These are phyloP conservation scores for Sugiyamaella japonica DNA, from an alignment of 1,139 yeast genomes.

Conservation along the genomic window DNA sequence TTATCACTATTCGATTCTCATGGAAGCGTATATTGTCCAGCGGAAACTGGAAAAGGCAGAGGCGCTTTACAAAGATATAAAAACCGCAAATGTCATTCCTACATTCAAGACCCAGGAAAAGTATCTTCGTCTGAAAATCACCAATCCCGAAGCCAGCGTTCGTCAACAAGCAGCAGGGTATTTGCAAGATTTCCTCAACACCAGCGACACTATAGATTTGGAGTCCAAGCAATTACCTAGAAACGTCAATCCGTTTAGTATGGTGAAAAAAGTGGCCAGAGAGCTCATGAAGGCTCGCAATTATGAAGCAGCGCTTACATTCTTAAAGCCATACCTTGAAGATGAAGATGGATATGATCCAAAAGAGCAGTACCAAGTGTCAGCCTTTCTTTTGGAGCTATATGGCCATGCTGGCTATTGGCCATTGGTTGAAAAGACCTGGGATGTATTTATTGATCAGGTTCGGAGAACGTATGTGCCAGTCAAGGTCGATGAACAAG, in stretches of 20 bases:
- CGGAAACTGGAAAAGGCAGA: slow-evolving; percentile 24
- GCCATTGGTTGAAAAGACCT: slow-evolving; percentile 20
- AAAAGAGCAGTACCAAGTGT: slow-evolving; percentile 13
- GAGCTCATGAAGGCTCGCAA: slow-evolving; percentile 18
- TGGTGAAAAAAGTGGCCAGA: slow-evolving; percentile 26
- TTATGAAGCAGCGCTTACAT: slow-evolving; percentile 20
- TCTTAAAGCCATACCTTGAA: slow-evolving; percentile 23
- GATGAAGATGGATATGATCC: slow-evolving; percentile 14
- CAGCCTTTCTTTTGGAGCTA: slow-evolving; percentile 20
- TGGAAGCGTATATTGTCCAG: slow-evolving; percentile 26
- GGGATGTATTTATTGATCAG: slow-evolving; percentile 21
- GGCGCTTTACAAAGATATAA: slow-evolving; percentile 27
- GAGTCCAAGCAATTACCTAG: slow-evolving; percentile 32
- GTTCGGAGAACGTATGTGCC: slow-evolving; percentile 14
- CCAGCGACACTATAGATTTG: slow-evolving; percentile 28
- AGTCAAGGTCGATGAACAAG: not conserved
- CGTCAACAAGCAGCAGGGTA: slow-evolving; percentile 20
- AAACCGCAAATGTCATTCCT: slow-evolving; percentile 26
- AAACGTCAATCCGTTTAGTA: slow-evolving; percentile 29
- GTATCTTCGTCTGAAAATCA: slow-evolving; percentile 24
- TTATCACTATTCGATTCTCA: slow-evolving; percentile 35
- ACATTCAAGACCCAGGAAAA: slow-evolving; percentile 30
- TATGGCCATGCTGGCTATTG: slow-evolving; percentile 21
- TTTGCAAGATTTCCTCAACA: slow-evolving; percentile 22
- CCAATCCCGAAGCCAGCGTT: slow-evolving; percentile 10